A percentile compares a stretch with the other conserved stretches of the same genome.
Conservation (phyloP, 169 alveolate genomes). For the Eimeria sp. region DNA sequence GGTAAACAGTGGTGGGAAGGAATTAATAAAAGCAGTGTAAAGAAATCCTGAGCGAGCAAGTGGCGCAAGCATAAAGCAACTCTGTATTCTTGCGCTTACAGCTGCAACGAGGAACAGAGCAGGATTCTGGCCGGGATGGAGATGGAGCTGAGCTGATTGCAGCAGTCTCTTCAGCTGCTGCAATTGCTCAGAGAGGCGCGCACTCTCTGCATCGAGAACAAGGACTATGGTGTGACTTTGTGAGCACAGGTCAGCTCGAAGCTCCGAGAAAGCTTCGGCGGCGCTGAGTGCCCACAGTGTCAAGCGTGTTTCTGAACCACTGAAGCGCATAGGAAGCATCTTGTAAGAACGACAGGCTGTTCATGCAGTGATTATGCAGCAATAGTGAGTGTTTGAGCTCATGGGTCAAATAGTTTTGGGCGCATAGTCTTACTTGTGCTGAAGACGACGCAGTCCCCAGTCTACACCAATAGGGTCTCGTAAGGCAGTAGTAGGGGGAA, state of each 20-base stretch:
- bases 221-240: slow-evolving; percentile 63
- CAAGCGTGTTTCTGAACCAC: slow-evolving; percentile 66
- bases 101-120: slow-evolving; percentile 55
- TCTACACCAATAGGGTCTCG: slow-evolving; percentile 71
- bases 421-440: slow-evolving; percentile 1
- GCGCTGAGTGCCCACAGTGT: slow-evolving; percentile 74
- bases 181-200: slow-evolving; percentile 1
- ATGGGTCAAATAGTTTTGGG: background rate
- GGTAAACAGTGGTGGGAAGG: background rate
- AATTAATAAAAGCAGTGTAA: background rate
- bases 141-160: background rate
- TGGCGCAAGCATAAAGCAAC: background rate
- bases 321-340: background rate
- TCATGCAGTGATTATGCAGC: too few relatives aligned
- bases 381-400: background rate
- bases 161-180: slow-evolving; percentile 65
- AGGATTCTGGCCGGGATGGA: slow-evolving; percentile 17
- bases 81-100: background rate
- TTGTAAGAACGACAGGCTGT: background rate
- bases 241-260: slow-evolving; percentile 52
- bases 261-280: slow-evolving; percentile 59
- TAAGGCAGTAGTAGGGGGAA: background rate
- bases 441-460: slow-evolving; percentile 73
- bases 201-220: slow-evolving; percentile 41
- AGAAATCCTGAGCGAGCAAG: background rate